Percentiles rank a stretch among this genome's conserved stretches.
phyloP scores from a whole-genome alignment of 2,329 filamentous ascomycete species.

The Fusarium sp. region DNA sequence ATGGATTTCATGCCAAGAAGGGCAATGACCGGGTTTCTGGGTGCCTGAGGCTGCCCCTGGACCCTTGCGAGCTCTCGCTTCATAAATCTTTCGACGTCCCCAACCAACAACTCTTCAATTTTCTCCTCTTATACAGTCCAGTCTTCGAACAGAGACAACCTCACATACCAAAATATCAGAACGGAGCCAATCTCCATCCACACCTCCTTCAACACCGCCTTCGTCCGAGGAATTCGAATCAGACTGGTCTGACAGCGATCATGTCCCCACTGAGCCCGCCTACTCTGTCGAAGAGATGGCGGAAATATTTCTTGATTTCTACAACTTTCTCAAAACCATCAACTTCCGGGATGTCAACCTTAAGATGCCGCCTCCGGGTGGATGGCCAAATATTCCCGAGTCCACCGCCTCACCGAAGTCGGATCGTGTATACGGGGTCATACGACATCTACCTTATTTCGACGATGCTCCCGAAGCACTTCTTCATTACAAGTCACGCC shows the following conservation, averaged over 20 bases:
- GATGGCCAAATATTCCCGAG: neutral
- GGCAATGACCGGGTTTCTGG: neutral
- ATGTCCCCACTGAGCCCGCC: neutral
- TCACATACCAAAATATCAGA: neutral
- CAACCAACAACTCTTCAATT: neutral
- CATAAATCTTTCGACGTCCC: neutral
- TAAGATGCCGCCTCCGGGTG: slow-evolving; percentile 1
- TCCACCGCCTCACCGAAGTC: neutral
- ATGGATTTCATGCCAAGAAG: neutral
- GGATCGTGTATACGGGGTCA: neutral
- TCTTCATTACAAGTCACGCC: slow-evolving; percentile 6
- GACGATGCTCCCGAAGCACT: neutral
- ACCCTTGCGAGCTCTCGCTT: neutral
- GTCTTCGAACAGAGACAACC: neutral
- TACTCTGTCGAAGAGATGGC: neutral
- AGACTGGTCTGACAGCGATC: neutral
- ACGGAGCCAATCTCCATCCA: neutral
- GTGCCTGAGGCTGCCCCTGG: neutral
- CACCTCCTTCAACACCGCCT: neutral
- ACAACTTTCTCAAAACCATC: slow-evolving; percentile 3
- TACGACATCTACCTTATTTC: slow-evolving; percentile 3
- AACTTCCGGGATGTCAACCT: slow-evolving; percentile 1
- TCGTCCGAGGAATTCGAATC: neutral
- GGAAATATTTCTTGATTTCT: neutral
- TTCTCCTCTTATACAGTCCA: neutral